Conservation (phyloP, 768 basidiomycete genomes). For the Serendipita sp. region DNA sequence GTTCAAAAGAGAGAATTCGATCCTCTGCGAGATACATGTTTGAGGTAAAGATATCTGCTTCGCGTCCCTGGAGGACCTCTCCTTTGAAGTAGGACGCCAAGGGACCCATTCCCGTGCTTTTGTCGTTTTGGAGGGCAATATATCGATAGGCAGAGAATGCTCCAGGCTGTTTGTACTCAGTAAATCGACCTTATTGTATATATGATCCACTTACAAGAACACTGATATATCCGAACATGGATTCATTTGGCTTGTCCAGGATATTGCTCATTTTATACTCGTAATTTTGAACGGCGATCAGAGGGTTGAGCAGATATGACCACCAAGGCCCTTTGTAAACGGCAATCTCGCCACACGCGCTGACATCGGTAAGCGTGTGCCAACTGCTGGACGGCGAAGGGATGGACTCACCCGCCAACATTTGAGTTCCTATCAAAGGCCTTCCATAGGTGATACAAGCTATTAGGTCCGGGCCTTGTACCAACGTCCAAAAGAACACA, state of each 20-base stretch:
- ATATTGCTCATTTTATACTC: slow-evolving; percentile 95
- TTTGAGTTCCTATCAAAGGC: slow-evolving; percentile 86
- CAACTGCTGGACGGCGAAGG: background rate
- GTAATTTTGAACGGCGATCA: slow-evolving; percentile 82
- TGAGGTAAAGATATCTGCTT: slow-evolving; percentile 83
- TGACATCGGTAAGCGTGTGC: background rate
- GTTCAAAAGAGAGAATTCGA: slow-evolving; percentile 68
- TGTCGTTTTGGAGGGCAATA: slow-evolving; percentile 81
- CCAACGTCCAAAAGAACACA: slow-evolving; percentile 85
- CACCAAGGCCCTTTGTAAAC: slow-evolving; percentile 79
- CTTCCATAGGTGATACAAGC: slow-evolving; percentile 89
- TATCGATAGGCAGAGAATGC: slow-evolving; percentile 88
- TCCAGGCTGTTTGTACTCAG: slow-evolving; percentile 35
- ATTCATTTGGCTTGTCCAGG: slow-evolving; percentile 80
- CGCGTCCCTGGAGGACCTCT: slow-evolving; percentile 53
- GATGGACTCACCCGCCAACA: slow-evolving; percentile 40
- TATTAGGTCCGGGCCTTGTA: slow-evolving; percentile 71
- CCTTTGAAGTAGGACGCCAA: slow-evolving; percentile 94
- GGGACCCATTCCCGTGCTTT: slow-evolving; percentile 59
- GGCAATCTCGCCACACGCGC: slow-evolving; percentile 94
- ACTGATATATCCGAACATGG: slow-evolving; percentile 85
- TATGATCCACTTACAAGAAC: slow-evolving; percentile 38
- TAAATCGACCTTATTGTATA: background rate
- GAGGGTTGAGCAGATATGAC: slow-evolving; percentile 61
- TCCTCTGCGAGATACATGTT: slow-evolving; percentile 96